Percentiles rank a stretch among this genome's conserved stretches.
Conservation (phyloP, 1,139 yeast genomes). For the Candida dubliniensis region DNA sequence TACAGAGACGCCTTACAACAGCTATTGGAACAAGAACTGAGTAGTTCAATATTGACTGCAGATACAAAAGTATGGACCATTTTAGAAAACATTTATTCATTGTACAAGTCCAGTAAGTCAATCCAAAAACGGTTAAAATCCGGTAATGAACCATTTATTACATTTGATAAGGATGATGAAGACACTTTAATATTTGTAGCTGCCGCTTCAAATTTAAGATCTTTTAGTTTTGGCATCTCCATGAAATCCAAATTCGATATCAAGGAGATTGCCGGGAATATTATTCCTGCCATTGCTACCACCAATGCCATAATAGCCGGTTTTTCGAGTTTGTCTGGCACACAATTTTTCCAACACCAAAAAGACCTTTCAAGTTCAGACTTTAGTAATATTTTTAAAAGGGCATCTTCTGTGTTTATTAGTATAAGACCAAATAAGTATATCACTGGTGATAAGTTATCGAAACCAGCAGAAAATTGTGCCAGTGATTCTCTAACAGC, state of each 20-base stretch:
- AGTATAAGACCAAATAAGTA: slow-evolving; percentile 65
- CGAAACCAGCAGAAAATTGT: slow-evolving; percentile 66
- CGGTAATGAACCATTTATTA: slow-evolving; percentile 46
- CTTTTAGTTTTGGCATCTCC: slow-evolving; percentile 70
- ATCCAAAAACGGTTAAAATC: slow-evolving; percentile 51
- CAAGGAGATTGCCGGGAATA: slow-evolving; percentile 95
- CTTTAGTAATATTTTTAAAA: slow-evolving; percentile 16
- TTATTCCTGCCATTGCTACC: slow-evolving; percentile 97
- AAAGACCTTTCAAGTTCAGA: slow-evolving; percentile 23
- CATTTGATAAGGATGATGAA: slow-evolving; percentile 93
- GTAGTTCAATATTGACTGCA: slow-evolving; percentile 28
- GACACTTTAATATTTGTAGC: slow-evolving; percentile 88
- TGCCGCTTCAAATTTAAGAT: slow-evolving; percentile 83
- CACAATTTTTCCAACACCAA: slow-evolving; percentile 47
- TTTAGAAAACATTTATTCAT: slow-evolving; percentile 62
- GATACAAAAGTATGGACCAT: slow-evolving; percentile 69
- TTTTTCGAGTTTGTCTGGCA: slow-evolving; percentile 70
- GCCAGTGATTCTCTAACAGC: slow-evolving; percentile 67
- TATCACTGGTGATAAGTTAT: slow-evolving; percentile 61
- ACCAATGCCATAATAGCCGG: slow-evolving; percentile 97
- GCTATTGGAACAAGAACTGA: slow-evolving; percentile 14
- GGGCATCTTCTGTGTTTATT: slow-evolving; percentile 58
- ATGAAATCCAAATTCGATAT: slow-evolving; percentile 79
- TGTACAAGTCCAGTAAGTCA: slow-evolving; percentile 48
- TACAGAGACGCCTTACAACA: slow-evolving; percentile 18